Base-by-base conservation (phyloP, 1,284 basidiomycete genomes). In the Meira nashicola region DNA sequence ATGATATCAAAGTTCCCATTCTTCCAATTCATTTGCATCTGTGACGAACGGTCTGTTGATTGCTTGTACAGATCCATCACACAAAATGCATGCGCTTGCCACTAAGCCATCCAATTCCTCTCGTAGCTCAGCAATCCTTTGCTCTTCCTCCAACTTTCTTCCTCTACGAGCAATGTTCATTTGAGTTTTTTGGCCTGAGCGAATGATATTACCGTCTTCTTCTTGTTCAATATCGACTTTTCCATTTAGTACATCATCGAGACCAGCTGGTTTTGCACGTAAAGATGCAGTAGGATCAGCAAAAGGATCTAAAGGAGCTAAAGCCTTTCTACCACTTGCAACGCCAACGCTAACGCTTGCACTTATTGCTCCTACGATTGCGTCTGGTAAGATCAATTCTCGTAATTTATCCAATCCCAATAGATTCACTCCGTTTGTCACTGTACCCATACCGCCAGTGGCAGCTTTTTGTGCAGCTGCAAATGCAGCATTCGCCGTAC, bases 61-160 rank as follows among this genome's bases (percentile, higher is more conserved):
- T 1, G 72, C 69, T 14, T 66, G 68, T 3, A 71, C 68, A 9
- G 63, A 61, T 0, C 68, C 70, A 23, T 73, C 68, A 63, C 75
- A 77, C 39, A 72, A 59, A 1, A 67, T 67, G 40, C 75, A 77
- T 28, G 66, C 66, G 38, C 67, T 70, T 0, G 76, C 76, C 7
- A 78, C 67, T n/a, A 78, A 59, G 2, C 69, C 58, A 44, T 77
- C 75, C 43, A 78, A 57, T 60, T 78, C 74, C 38, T 66, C 63
- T 15, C 73, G 63, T 25, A 76, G 54, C 53, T 68, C 66, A 53
- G 74, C 71, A 17, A 73, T 60, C 39, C 63, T 52, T 43, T 73
- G 62, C 47, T 69, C 62, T 44, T 71, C 69, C 40, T 70, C 71
- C 19, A 57, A 54, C 15, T 51, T 60, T 28, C 64, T 23, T 14